phyloP scores from a whole-genome alignment of 2,329 filamentous ascomycete genomes.

The Eutypella sp. region DNA sequence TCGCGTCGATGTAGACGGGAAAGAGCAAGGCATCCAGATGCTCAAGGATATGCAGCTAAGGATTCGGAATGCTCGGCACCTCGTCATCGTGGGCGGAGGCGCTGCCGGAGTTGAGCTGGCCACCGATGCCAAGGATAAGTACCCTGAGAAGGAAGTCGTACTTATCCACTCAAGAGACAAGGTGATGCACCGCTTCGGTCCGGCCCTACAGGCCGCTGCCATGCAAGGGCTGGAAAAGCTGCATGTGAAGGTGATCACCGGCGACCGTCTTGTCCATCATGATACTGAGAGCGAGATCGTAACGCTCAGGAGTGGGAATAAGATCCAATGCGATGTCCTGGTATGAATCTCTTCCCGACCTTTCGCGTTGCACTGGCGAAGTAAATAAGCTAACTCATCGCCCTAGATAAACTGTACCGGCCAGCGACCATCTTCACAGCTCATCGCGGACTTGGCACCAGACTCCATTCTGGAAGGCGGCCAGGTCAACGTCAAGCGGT shows the following conservation, averaged over 20 bases:
- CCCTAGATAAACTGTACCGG: slow-evolving; percentile 55
- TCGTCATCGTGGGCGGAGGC: slow-evolving; percentile 54
- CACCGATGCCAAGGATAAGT: slow-evolving; percentile 51
- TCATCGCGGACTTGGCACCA: slow-evolving; percentile 41
- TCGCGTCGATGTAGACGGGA: slow-evolving; percentile 38
- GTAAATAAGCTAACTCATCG: slow-evolving; percentile 4
- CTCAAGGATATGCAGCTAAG: slow-evolving; percentile 40
- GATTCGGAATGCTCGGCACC: slow-evolving; percentile 36
- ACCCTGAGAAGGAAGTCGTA: slow-evolving; percentile 51
- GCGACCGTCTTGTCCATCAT: slow-evolving; percentile 39
- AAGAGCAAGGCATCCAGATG: slow-evolving; percentile 36
- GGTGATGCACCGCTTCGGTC: slow-evolving; percentile 49
- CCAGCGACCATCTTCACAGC: slow-evolving; percentile 49
- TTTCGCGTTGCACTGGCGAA: neutral
- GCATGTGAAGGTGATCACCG: slow-evolving; percentile 46
- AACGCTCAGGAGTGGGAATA: slow-evolving; percentile 40
- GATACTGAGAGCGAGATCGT: slow-evolving; percentile 33
- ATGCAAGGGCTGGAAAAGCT: slow-evolving; percentile 39
- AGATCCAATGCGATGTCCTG: slow-evolving; percentile 45
- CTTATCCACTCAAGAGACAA: slow-evolving; percentile 52
- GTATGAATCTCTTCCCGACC: slow-evolving; percentile 27
- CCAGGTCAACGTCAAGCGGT: slow-evolving; percentile 49
- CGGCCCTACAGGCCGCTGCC: slow-evolving; percentile 34
- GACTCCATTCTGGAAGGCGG: slow-evolving; percentile 39
- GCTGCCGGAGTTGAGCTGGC: slow-evolving; percentile 59